Percentiles rank a stretch among this genome's conserved stretches.
Evolutionary conservation across 257 asterid genomes (phyloP).

Genomic region (Verbena officinalis): DNA sequence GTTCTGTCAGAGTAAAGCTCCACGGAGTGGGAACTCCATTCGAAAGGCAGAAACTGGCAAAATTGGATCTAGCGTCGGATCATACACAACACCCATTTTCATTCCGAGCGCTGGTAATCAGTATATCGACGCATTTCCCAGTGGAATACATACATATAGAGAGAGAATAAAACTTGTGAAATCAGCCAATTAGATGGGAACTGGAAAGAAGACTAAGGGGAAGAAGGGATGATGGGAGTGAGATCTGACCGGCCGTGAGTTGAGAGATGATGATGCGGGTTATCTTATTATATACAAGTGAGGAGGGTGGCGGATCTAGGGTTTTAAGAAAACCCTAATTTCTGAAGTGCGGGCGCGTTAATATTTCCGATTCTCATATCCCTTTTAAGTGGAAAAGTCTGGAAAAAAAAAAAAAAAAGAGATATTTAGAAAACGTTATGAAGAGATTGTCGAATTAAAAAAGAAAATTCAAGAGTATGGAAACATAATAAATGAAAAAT

Average conservation of each 20-base stretch:
- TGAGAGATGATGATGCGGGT: not conserved
- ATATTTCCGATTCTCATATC: no score
- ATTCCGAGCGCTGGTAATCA: conserved; percentile 64
- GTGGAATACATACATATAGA: no score
- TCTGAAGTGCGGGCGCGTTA: conserved; percentile 2
- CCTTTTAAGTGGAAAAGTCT: no score
- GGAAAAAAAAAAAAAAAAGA: no score
- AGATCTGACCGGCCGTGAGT: no score
- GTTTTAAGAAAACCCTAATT: conserved; percentile 40
- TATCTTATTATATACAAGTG: conserved; percentile 26
- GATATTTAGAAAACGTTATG: no score
- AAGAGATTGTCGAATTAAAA: no score
- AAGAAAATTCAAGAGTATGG: no score
- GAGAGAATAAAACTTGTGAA: not conserved
- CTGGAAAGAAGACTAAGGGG: not conserved
- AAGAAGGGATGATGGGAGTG: not conserved
- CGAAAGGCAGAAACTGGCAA: conserved; percentile 43
- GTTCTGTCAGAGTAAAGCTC: conserved; percentile 39
- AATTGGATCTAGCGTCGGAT: conserved; percentile 52
- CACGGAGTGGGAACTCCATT: not conserved
- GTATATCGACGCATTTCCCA: conserved; percentile 59
- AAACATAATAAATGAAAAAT: no score
- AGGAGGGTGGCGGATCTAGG: conserved; percentile 25
- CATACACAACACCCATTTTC: conserved; percentile 63
- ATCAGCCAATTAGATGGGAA: not conserved